Base-by-base conservation (phyloP, 2,329 filamentous ascomycete genomes). In the Clarireedia monteithiana region DNA sequence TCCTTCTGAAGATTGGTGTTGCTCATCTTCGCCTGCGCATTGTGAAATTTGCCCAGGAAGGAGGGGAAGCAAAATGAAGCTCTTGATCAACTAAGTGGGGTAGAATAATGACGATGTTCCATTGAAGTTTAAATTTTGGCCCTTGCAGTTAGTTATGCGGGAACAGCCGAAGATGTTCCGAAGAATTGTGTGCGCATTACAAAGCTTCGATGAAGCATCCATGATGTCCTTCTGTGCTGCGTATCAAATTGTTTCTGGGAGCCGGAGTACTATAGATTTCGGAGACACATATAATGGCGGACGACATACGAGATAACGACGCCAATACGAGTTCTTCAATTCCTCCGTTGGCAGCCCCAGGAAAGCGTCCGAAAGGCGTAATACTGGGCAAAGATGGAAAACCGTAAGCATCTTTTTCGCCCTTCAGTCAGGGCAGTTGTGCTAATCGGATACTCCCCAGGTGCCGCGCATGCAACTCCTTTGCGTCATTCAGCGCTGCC, bases 371-470 rank as follows among this genome's bases (percentile, higher is more conserved):
- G 15, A 88, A 86, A 66, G 87, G 88, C 60, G 77, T 92, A 2
- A 80, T 92, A 39, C 73, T 92, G 38, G 89, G 85, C 47, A 86
- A 86, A 60, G 88, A 94, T 73, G 89, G 89, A 55, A 94, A 94
- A 72, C 89, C 89, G 89, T 92, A 73, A 76, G 86, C 72, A 14
- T 27, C 17, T 26, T 20, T 14, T 1, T n/a, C 15, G 9, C 6
- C 7, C 17, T 34, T 17, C 7, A 26, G 39, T 7, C 39, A 4
- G 15, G 39, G n/a, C 2, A 20, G 14, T 42, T 20, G 12, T 7
- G 39, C 12, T 10, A 12, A 39, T 53, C 38, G 12, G 3, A 1
- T 57, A n/a, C 15, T 36, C 5, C 24, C 14, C 20, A 90, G 86
- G 57, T 91, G 87, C 66, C 85, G 85, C 42, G 77, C 84, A 46